These are phyloP conservation scores for Nicotiana benthamiana DNA, from an alignment of 257 asterid species.

Conservation along the genomic window DNA sequence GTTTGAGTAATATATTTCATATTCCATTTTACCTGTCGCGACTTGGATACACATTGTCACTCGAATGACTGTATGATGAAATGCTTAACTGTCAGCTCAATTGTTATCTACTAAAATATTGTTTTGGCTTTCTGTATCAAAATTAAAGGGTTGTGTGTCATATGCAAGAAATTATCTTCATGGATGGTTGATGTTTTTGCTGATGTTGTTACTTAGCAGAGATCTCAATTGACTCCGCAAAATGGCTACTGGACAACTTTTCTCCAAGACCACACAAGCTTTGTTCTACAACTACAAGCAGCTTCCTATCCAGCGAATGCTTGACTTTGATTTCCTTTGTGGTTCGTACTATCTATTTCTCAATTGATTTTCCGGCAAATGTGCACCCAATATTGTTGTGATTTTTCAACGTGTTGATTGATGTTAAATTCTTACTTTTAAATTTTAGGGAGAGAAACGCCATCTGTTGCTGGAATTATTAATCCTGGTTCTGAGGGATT, in stretches of 20 bases:
- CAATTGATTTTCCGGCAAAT: neutral
- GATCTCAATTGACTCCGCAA: conserved; percentile 25
- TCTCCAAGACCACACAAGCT: conserved; percentile 88
- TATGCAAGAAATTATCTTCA: neutral
- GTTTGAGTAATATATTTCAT: neutral
- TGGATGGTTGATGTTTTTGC: neutral
- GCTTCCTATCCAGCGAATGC: conserved; percentile 98
- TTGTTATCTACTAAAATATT: neutral
- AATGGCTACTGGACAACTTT: conserved; percentile 95
- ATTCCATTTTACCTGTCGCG: neutral
- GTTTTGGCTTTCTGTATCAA: neutral
- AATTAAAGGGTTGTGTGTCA: neutral
- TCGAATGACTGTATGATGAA: neutral
- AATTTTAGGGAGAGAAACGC: conserved; percentile 83
- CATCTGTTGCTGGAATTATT: conserved; percentile 97
- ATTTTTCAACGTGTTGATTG: conserved; percentile 6
- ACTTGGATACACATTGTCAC: neutral
- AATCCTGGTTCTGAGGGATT: conserved; percentile 99
- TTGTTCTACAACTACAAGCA: conserved; percentile 91
- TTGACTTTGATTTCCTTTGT: conserved; percentile 95
- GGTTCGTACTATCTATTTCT: conserved; percentile 36
- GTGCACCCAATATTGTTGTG: neutral
- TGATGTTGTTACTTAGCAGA: conserved; percentile 26
- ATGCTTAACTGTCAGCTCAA: neutral
- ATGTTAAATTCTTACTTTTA: conserved; percentile 7